phyloP scores from a whole-genome alignment of 805 yeast species.

The Saccharomycopsis selenospora region DNA sequence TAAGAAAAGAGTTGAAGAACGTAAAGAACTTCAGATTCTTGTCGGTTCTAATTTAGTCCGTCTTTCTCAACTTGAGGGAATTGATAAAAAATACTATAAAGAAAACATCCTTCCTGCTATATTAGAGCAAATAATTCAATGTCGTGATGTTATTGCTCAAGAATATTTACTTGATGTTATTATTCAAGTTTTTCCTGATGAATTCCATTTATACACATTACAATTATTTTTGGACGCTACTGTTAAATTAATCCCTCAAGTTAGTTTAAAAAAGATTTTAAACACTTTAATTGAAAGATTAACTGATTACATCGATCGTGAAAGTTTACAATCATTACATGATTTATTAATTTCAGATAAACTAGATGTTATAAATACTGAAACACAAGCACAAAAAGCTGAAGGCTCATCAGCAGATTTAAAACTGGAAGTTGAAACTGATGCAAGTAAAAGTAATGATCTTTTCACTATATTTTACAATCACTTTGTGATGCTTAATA shows the following conservation, averaged over 20 bases:
- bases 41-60: constrained; percentile 92
- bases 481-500: constrained; percentile 49
- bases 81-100: constrained; percentile 44
- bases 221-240: constrained; percentile 59
- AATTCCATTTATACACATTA: constrained; percentile 74
- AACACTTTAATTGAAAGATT: constrained; percentile 67
- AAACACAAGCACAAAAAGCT: constrained; percentile 10
- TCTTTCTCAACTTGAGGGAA: constrained; percentile 74
- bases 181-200: constrained; percentile 91
- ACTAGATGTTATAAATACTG: neutral
- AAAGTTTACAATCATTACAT: constrained; percentile 21
- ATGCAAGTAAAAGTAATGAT: constrained; percentile 22
- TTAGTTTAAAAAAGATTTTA: constrained; percentile 60
- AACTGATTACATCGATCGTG: constrained; percentile 43
- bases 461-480: constrained; percentile 62
- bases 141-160: constrained; percentile 88
- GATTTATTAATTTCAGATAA: constrained; percentile 8
- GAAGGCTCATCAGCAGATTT: constrained; percentile 17
- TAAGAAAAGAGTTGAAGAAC: constrained; percentile 63
- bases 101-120: constrained; percentile 64
- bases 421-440: constrained; percentile 21
- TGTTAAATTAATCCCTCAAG: constrained; percentile 58
- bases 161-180: constrained; percentile 85
- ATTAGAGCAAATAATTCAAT: constrained; percentile 85
- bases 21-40: constrained; percentile 82